Evolutionary conservation across 495 filamentous ascomycete genomes (phyloP).

Genomic region (Podospora bellae-mahoneyi): DNA sequence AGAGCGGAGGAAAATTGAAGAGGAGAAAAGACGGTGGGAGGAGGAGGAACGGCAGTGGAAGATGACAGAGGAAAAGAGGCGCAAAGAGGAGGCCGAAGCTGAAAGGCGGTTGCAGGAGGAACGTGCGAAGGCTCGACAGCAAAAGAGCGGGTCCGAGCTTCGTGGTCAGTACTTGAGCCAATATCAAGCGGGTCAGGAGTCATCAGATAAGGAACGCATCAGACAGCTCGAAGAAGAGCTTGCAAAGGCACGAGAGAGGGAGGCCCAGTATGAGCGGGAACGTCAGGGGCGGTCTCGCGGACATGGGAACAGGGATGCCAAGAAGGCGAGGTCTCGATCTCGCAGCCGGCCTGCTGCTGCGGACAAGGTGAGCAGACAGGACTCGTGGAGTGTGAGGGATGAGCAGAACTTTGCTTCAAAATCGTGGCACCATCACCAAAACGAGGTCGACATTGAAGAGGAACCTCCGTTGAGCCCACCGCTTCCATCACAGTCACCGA

Average conservation of each 20-base stretch:
- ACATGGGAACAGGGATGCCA: slow-evolving; percentile 39
- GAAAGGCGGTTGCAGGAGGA: slow-evolving; percentile 66
- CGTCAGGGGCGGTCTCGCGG: slow-evolving; percentile 57
- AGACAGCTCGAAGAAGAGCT: slow-evolving; percentile 82
- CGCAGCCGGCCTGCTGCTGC: slow-evolving; percentile 45
- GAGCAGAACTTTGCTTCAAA: slow-evolving; percentile 71
- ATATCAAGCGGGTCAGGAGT: slow-evolving; percentile 65
- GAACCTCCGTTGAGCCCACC: slow-evolving; percentile 16
- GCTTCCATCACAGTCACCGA: slow-evolving; percentile 22
- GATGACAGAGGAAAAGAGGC: slow-evolving; percentile 70
- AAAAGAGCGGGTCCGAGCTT: slow-evolving; percentile 62
- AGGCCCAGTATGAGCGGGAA: slow-evolving; percentile 78
- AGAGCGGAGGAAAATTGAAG: slow-evolving; percentile 64
- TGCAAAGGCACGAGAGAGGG: slow-evolving; percentile 78
- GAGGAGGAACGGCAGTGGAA: slow-evolving; percentile 82
- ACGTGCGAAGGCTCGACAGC: slow-evolving; percentile 48
- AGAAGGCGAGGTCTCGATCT: slow-evolving; percentile 42
- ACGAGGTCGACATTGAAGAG: slow-evolving; percentile 36
- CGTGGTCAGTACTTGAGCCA: slow-evolving; percentile 83
- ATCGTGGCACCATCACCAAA: slow-evolving; percentile 61
- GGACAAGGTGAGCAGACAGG: slow-evolving; percentile 50
- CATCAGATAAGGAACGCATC: slow-evolving; percentile 51
- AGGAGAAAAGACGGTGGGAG: slow-evolving; percentile 78
- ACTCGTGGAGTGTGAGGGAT: slow-evolving; percentile 64
- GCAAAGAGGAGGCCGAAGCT: slow-evolving; percentile 69